Evolutionary conservation across 2,329 filamentous ascomycete species (phyloP), one percentile per base, ranked within the genome.

Genomic region (Penicillium sp.): DNA sequence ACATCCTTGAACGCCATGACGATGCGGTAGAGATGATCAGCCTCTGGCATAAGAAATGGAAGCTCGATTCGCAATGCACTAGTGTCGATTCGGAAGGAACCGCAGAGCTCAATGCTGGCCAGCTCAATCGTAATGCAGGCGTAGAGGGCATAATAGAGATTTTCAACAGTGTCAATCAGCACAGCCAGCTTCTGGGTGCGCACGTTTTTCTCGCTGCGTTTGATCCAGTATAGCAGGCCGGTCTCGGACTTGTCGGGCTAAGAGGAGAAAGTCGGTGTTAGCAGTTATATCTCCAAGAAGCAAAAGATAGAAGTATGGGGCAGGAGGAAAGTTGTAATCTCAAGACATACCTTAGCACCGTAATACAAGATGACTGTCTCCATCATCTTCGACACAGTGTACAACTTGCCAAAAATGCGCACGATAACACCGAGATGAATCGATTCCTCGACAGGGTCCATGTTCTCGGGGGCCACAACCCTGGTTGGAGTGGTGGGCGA

Each of bases 71-170:
- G 54, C 25, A 57, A 15, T n/a, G 62, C 65, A 8, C 65, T 64
- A 21, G 65, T 49, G 42, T 69, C 65, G 19, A 67, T 57, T 21
- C 64, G 59, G 55, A 71, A 75, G 17, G 65, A 68, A 39, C 68
- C 56, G 54, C 70, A 75, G 21, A 77, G 67, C 21, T 77, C 71
- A 29, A 73, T 65, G 19, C 65, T 71, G 6, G 67, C 68, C 36
- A 77, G 70, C 51, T 78, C 75, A 43, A 73, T 67, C n/a, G 71
- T 65, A 7, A 78, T 47, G 35, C 73, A 67, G 2, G 75, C 65
- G 52, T 74, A 75, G 25, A 76, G 52, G 12, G 69, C 64, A 53
- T 76, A 76, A 52, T 69, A 77, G 8, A 77, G 64, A 27, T 71
- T 70, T 50, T 77, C 73, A 19, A 69, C 62, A 13, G 63, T 67